These are phyloP conservation scores for Asterochloris sp. DNA, from an alignment of 139 green algal genomes.

Conservation along the genomic window DNA sequence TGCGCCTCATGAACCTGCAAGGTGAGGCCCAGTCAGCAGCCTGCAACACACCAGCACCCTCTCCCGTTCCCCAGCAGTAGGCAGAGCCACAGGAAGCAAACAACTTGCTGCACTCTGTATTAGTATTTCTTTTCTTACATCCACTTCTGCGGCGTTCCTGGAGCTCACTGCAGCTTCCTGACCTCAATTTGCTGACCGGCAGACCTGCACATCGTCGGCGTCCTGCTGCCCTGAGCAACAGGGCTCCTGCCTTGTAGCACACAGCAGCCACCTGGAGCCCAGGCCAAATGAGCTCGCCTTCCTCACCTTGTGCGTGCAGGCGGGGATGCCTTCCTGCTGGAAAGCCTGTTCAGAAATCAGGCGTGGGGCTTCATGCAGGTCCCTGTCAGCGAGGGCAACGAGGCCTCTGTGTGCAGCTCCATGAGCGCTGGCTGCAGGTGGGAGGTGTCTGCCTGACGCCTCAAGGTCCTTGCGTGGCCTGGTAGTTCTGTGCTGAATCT, in stretches of 20 bases:
- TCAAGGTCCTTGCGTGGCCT: too few relatives aligned
- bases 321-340: constrained; percentile 85
- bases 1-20: constrained; percentile 75
- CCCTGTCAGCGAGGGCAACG: constrained; percentile 80
- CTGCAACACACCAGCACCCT: background rate
- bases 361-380: constrained; percentile 67
- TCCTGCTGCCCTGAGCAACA: too few relatives aligned
- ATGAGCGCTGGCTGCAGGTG: constrained; percentile 63
- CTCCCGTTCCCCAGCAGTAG: too few relatives aligned
- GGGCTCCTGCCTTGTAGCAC: too few relatives aligned
- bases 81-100: too few relatives aligned
- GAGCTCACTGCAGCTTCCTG: background rate
- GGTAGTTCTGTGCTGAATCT: too few relatives aligned
- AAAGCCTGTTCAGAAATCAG: constrained; percentile 82
- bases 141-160: background rate
- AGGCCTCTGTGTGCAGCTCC: constrained; percentile 73
- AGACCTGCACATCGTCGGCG: too few relatives aligned
- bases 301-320: constrained; percentile 33
- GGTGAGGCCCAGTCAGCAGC: constrained; percentile 9
- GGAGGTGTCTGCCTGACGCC: too few relatives aligned
- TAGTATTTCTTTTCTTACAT: background rate
- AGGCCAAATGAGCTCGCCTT: too few relatives aligned
- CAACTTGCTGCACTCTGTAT: background rate
- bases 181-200: background rate
- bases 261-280: too few relatives aligned